Evolutionary conservation across 169 alveolate genomes (phyloP).

Genomic region (Plasmodium cynomolgi): DNA sequence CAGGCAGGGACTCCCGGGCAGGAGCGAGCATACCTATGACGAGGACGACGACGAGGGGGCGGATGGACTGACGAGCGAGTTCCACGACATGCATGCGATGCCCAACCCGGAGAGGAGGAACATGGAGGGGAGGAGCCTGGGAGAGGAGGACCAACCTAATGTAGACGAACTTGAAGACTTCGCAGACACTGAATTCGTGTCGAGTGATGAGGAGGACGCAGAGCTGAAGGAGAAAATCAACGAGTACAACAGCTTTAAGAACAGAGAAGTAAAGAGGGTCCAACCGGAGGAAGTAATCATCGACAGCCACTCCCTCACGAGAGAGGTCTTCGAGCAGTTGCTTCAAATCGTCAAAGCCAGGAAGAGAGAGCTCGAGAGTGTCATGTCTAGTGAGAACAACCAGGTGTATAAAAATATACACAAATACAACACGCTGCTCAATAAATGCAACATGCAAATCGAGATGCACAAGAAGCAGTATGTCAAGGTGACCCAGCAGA

Average conservation of each 20-base stretch:
- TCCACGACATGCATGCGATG: neutral
- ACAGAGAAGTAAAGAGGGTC: neutral
- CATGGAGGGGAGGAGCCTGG: neutral
- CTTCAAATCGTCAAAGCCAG: constrained; percentile 2
- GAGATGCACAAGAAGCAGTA: neutral
- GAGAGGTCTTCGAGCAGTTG: neutral
- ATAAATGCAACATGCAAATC: constrained; percentile 25
- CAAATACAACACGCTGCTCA: constrained; percentile 12
- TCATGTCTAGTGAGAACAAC: constrained; percentile 21
- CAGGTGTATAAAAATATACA: constrained; percentile 59
- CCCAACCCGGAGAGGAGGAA: neutral
- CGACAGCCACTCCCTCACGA: neutral
- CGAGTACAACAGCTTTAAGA: constrained; percentile 30
- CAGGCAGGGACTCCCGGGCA: neutral
- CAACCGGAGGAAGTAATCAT: constrained; percentile 22
- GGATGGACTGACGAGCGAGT: neutral
- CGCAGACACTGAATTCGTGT: neutral
- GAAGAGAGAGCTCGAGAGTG: constrained; percentile 15
- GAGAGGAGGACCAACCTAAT: neutral
- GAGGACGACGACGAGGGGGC: neutral
- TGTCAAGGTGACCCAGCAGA: neutral
- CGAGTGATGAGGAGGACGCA: constrained; percentile 57
- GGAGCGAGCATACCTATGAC: neutral
- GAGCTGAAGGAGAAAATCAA: constrained; percentile 27
- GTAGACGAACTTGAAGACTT: neutral